Conservation (phyloP, 768 basidiomycete species). For the Polyporus arcularius region DNA sequence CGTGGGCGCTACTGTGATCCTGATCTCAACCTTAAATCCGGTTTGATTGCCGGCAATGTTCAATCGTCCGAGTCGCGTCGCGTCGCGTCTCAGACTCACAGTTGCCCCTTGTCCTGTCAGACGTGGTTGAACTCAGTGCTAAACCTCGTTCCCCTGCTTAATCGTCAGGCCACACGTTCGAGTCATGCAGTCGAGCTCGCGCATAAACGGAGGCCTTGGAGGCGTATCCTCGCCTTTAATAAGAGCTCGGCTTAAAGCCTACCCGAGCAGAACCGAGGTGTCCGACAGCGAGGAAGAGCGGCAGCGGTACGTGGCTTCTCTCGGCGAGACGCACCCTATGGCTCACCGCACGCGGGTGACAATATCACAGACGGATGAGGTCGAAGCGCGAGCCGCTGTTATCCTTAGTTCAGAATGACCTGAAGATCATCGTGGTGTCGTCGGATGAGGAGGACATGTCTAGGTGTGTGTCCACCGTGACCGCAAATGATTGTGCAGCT, state of each 20-base stretch:
- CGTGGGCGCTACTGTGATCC: background rate
- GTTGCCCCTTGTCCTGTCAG: no score
- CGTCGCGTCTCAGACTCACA: background rate
- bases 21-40: background rate
- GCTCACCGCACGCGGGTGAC: background rate
- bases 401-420: constrained; percentile 6
- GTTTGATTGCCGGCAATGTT: constrained; percentile 17
- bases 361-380: background rate
- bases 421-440: constrained; percentile 49
- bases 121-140: no score
- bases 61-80: constrained; percentile 6
- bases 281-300: constrained; percentile 55
- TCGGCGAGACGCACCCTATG: background rate
- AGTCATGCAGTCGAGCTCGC: background rate
- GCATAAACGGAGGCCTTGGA: no score
- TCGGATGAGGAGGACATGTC: constrained; percentile 24
- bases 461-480: background rate
- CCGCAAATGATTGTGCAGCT: background rate
- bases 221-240: no score
- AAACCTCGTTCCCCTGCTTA: no score
- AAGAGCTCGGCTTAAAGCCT: background rate
- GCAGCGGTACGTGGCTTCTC: constrained; percentile 28
- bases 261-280: constrained; percentile 21
- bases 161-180: background rate
- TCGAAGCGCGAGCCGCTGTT: background rate